Conservation (phyloP, 805 yeast genomes). For the Candida tammaniensis region DNA sequence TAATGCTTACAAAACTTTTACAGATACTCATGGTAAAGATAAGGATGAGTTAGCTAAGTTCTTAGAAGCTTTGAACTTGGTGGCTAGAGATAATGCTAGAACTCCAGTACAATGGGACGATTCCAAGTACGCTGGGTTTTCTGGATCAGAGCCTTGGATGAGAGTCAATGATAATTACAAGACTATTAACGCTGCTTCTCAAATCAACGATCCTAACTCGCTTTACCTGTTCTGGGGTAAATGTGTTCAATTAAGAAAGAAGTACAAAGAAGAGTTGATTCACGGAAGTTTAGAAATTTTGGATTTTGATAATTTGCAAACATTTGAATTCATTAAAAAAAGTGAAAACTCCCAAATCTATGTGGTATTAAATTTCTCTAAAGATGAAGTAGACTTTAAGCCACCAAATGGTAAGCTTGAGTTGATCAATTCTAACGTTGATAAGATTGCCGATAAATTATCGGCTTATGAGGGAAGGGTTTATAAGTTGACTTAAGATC, state of each 20-base stretch:
- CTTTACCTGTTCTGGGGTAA: conserved; percentile 46
- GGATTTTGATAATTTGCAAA: conserved; percentile 33
- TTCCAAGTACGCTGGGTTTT: conserved; percentile 46
- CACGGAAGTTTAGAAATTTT: conserved; percentile 46
- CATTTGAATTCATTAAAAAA: conserved; percentile 42
- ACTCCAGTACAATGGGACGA: conserved; percentile 57
- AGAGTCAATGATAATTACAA: conserved; percentile 48
- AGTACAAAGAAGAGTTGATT: conserved; percentile 39
- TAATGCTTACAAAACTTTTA: conserved; percentile 38
- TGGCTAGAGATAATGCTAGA: conserved; percentile 54
- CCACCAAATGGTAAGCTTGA: conserved; percentile 24
- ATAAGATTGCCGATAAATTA: conserved; percentile 22
- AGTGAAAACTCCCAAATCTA: conserved; percentile 24
- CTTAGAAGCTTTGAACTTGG: conserved; percentile 31
- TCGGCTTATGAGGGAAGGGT: conserved; percentile 47
- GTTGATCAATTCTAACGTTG: conserved; percentile 31
- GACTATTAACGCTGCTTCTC: conserved; percentile 47
- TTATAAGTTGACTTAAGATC: conserved; percentile 15
- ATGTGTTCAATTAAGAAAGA: conserved; percentile 43
- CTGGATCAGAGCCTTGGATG: conserved; percentile 53
- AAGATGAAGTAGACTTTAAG: conserved; percentile 29
- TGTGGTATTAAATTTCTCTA: conserved; percentile 44
- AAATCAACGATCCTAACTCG: conserved; percentile 45
- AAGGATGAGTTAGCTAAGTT: conserved; percentile 15
- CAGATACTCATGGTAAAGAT: conserved; percentile 17